Evolutionary conservation across 1,139 yeast species (phyloP).

Genomic region (Sugiyamaella japonica): DNA sequence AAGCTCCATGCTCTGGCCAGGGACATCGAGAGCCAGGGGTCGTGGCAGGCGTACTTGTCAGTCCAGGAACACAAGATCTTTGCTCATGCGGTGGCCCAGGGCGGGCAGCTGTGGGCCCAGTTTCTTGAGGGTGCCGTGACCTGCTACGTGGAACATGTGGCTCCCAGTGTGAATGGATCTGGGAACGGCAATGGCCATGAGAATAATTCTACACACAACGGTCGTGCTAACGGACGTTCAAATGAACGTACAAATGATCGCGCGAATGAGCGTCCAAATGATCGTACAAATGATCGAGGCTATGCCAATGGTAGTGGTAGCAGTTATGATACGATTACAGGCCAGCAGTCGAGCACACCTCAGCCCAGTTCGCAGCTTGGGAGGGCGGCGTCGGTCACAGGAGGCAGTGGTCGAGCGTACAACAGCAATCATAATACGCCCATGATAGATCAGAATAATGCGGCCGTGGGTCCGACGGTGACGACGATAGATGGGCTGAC

Average conservation of each 20-base stretch:
- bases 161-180: conserved; percentile 21
- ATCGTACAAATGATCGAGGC: neutral
- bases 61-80: conserved; percentile 43
- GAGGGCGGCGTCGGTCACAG: conserved; percentile 6
- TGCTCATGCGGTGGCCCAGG: conserved; percentile 36
- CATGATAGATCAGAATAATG: conserved; percentile 12
- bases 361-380: conserved; percentile 15
- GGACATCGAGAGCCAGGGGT: conserved; percentile 41
- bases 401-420: neutral
- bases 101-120: conserved; percentile 40
- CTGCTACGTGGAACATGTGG: conserved; percentile 29
- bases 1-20: conserved; percentile 41
- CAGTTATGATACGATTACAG: neutral
- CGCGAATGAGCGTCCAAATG: no score
- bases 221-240: no score
- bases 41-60: conserved; percentile 44
- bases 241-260: no score
- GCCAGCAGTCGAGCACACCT: conserved; percentile 13
- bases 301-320: conserved; percentile 9
- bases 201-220: neutral
- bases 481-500: conserved; percentile 37
- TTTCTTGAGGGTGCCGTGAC: conserved; percentile 39
- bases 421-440: conserved; percentile 6
- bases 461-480: conserved; percentile 18
- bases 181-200: neutral